Base-by-base conservation (phyloP, 192 early-diverging fungal genomes). In the Coemansia sp. region DNA sequence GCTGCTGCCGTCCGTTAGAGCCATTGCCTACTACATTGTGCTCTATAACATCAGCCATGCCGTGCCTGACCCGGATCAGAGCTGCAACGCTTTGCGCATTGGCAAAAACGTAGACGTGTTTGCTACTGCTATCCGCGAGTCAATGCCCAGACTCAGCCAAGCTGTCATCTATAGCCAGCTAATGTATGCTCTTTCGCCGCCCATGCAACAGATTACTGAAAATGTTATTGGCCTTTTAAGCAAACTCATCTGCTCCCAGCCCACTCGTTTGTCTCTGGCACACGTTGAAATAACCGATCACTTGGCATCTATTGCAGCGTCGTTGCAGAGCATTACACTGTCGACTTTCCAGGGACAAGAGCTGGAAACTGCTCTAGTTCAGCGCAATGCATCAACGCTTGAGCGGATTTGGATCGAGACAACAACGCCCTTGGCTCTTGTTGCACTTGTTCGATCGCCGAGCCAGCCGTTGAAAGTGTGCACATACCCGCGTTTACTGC, bases 341-440 rank as follows among this genome's bases (percentile, higher is more conserved):
- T 48, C 45, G 12, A 5, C 14, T 5, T 48, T 17, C 5, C 45
- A n/a, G 45, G 15, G 45, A 1, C 45, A 48, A 5, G 45, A 15
- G n/a, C 45, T n/a, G 12, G 50, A 52, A 24, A 52, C 50, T 52
- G 50, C 50, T 9, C 24, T 52, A 17, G 24, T 52, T 23, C 50
- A 52, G 50, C 19, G 50, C 19, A 25, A 25, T 25, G 50, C 22
- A 5, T 5, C 5, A 3, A 52, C 50, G 24, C 50, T 52, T 4
- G 50, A 52, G 22, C 19, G 17, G 5, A 21, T 52, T 25, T 24
- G 17, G 8, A 25, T 52, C 9, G 22, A 23, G 50, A 12, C 6
- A 7, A 12, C 50, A 22, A 52, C 7, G 50, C 9, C 24, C 1
- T 25, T 12, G 10, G 50, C 9, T 6, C 9, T 22, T 8, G 5